phyloP scores from a whole-genome alignment of 192 early-diverging fungal species.

The Gaertneriomyces semiglobifer region DNA sequence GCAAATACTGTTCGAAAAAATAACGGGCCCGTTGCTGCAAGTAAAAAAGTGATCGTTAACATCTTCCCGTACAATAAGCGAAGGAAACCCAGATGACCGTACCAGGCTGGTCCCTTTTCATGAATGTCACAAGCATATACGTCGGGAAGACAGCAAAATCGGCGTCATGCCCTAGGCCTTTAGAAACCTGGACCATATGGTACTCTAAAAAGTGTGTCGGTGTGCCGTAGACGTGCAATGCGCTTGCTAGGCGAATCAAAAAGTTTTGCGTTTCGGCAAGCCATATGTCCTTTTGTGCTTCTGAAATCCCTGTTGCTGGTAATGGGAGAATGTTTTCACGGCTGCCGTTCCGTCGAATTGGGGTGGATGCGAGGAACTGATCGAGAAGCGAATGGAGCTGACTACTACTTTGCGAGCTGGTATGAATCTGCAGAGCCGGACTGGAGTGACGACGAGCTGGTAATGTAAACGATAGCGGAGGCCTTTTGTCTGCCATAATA shows the following conservation, averaged over 20 bases:
- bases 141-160: constrained; percentile 19
- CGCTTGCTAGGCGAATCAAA: constrained; percentile 24
- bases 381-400: constrained; percentile 22
- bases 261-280: constrained; percentile 24
- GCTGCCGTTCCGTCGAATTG: constrained; percentile 3
- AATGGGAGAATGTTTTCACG: background rate
- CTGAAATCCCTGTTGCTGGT: background rate
- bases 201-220: constrained; percentile 29
- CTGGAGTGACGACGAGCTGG: too few species aligned
- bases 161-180: constrained; percentile 16
- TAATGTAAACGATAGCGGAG: too few species aligned
- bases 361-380: constrained; percentile 9
- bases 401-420: background rate
- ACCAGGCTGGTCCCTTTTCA: constrained; percentile 16
- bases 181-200: constrained; percentile 28
- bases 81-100: constrained; percentile 2
- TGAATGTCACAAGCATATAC: constrained; percentile 16
- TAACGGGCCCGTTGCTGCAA: constrained; percentile 7
- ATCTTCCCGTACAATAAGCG: constrained; percentile 9
- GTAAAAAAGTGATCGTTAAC: background rate
- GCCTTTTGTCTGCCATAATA: too few species aligned
- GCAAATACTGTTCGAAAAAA: constrained; percentile 19
- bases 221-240: constrained; percentile 35
- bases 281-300: background rate
- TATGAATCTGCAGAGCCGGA: background rate